Evolutionary conservation across 305 asterid species (phyloP).

Genomic region (Fraxinus velutina): DNA sequence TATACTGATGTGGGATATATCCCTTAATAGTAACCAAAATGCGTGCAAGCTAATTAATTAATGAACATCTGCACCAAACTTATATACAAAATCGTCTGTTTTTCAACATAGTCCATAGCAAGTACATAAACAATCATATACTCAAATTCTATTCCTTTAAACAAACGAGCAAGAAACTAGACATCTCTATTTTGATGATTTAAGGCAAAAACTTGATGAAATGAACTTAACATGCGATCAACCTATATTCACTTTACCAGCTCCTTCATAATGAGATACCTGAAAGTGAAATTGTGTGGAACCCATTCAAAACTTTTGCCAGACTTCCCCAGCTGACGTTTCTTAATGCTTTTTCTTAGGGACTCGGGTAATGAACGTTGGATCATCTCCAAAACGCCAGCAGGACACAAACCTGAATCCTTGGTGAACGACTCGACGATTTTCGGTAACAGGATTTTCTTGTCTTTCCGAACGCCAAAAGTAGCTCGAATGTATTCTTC

Average conservation of each 20-base stretch:
- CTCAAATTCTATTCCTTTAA: constrained; percentile 28
- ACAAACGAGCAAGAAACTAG: constrained; percentile 24
- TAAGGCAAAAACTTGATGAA: neutral
- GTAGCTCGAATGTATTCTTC: constrained; percentile 94
- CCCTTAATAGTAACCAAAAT: neutral
- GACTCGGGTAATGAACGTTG: constrained; percentile 71
- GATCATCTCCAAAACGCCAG: constrained; percentile 66
- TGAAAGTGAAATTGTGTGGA: constrained; percentile 72
- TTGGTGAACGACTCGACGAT: constrained; percentile 65
- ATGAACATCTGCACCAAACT: constrained; percentile 19
- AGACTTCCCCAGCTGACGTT: constrained; percentile 55
- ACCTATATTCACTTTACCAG: constrained; percentile 41
- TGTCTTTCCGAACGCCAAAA: constrained; percentile 69
- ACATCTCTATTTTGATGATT: neutral
- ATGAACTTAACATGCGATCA: neutral
- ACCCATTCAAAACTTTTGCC: constrained; percentile 76
- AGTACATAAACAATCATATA: constrained; percentile 6
- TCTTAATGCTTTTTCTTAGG: constrained; percentile 63
- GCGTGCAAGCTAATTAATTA: neutral
- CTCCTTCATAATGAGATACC: constrained; percentile 81
- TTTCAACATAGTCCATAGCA: constrained; percentile 19
- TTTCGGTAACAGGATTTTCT: constrained; percentile 73
- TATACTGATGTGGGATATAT: neutral
- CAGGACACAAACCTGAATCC: constrained; percentile 62
- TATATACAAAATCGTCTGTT: constrained; percentile 16